Conservation (phyloP, 768 basidiomycete genomes). For the Hemileccinum rubropunctum region DNA sequence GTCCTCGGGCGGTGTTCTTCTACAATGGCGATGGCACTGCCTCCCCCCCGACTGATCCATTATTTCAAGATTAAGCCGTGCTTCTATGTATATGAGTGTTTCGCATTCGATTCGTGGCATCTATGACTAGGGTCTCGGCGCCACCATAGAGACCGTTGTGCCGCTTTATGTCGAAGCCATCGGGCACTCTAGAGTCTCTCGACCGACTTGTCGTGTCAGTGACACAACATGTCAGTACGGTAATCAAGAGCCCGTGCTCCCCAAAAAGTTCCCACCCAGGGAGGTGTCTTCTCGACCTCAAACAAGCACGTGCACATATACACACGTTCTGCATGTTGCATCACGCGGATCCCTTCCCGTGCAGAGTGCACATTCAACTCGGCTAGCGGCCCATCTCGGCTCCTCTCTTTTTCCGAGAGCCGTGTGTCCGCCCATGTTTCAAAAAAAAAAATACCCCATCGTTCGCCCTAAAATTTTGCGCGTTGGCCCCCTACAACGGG, state of each 20-base stretch:
- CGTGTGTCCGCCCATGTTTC: constrained; percentile 1
- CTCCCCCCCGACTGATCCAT: neutral
- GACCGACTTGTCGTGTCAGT: neutral
- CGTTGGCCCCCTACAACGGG: neutral
- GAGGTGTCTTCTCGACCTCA: neutral
- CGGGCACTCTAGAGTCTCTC: neutral
- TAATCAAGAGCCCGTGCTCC: neutral
- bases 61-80: neutral
- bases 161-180: neutral
- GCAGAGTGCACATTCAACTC: neutral
- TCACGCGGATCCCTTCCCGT: too few species aligned
- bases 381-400: neutral
- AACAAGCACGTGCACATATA: neutral
- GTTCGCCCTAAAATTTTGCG: too few species aligned
- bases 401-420: too few species aligned
- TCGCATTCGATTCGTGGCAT: neutral
- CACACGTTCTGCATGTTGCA: too few species aligned
- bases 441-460: neutral
- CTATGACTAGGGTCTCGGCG: neutral
- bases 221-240: neutral
- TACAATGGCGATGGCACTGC: neutral
- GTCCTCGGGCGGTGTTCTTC: neutral
- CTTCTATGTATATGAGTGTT: neutral
- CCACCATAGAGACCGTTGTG: neutral
- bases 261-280: neutral